Conservation (phyloP, 805 yeast species). For the Barnettozyma populi region DNA sequence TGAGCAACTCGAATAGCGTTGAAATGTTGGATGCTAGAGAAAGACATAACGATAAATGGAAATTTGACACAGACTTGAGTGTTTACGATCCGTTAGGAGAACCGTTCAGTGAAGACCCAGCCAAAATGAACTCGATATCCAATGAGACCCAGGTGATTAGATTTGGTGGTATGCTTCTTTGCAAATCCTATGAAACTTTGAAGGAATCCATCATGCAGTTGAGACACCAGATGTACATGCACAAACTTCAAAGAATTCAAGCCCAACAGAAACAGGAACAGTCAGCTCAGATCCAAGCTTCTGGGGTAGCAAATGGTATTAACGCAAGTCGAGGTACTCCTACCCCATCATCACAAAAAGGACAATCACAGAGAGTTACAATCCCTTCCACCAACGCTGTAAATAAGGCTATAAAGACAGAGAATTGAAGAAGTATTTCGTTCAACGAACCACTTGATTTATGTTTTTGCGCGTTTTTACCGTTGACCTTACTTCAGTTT, state of each 20-base stretch:
- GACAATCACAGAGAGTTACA: conserved; percentile 3
- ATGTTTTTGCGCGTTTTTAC: background rate
- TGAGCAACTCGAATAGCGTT: conserved; percentile 17
- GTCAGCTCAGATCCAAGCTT: background rate
- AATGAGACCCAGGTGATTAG: conserved; percentile 85
- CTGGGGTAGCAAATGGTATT: background rate
- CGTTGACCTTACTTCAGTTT: background rate
- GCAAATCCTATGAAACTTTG: conserved; percentile 77
- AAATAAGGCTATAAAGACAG: conserved; percentile 10
- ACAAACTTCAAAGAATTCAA: conserved; percentile 25
- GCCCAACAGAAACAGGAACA: conserved; percentile 25
- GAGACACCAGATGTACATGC: conserved; percentile 42
- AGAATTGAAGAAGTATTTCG: background rate
- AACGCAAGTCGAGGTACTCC: background rate
- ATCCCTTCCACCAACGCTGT: conserved; percentile 3
- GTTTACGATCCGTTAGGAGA: conserved; percentile 34
- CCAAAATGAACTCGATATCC: conserved; percentile 73
- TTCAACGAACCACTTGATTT: background rate
- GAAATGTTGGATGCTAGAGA: conserved; percentile 34
- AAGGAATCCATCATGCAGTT: conserved; percentile 72
- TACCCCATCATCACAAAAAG: conserved; percentile 2
- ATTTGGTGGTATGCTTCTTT: conserved; percentile 84
- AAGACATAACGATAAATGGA: conserved; percentile 60
- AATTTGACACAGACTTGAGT: conserved; percentile 51
- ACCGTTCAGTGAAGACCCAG: conserved; percentile 72